These are phyloP conservation scores for Myxozyma neglecta DNA, from an alignment of 805 yeast genomes.

Conservation along the genomic window DNA sequence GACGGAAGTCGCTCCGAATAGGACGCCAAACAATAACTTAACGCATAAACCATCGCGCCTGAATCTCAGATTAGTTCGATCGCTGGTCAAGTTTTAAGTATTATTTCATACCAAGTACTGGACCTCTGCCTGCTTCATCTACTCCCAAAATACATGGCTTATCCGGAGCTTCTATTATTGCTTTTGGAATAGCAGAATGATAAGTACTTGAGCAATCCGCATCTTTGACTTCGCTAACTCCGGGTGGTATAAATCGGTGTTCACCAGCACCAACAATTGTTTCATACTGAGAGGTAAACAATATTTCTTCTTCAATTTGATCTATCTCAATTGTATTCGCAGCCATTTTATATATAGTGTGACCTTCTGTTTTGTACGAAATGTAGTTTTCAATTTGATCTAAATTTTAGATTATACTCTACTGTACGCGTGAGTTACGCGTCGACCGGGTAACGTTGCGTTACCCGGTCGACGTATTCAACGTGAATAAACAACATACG, in stretches of 20 bases:
- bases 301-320: not conserved
- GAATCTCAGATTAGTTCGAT: not conserved
- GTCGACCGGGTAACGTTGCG: constrained; percentile 20
- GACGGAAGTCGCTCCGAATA: constrained; percentile 53
- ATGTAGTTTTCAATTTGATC: not conserved
- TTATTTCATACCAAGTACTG: constrained; percentile 68
- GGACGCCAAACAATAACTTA: constrained; percentile 67
- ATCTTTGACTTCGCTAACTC: constrained; percentile 8
- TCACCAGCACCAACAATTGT: not conserved
- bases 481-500: not conserved
- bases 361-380: not conserved
- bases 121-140: constrained; percentile 99
- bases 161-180: not conserved
- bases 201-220: constrained; percentile 21
- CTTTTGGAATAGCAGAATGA: constrained; percentile 27
- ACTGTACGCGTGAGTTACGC: not conserved
- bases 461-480: constrained; percentile 4
- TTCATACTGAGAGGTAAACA: not conserved
- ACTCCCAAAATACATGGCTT: constrained; percentile 66
- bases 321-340: not conserved
- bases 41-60: constrained; percentile 90
- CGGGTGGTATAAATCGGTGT: constrained; percentile 21
- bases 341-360: not conserved
- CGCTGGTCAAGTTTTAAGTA: not conserved
- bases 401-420: not conserved